Evolutionary conservation across 495 filamentous ascomycete species (phyloP).

Genomic region (Trichoderma orchidacearum): DNA sequence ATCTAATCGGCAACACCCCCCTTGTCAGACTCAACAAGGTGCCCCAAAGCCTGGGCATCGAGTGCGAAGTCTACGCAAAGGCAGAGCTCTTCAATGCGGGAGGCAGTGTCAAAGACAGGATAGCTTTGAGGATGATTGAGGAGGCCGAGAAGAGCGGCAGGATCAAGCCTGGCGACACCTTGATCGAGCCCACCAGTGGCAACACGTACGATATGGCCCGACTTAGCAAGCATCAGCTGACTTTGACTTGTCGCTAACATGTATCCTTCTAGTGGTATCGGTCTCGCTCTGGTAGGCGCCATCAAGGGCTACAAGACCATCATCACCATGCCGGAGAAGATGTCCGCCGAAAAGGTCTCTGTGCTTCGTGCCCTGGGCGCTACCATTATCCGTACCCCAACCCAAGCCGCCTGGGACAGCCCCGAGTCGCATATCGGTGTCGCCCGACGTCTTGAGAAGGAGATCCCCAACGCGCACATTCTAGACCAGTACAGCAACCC

Average conservation of each 20-base stretch:
- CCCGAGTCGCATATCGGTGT: constrained; percentile 97
- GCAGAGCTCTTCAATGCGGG: constrained; percentile 95
- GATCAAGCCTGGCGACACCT: constrained; percentile 91
- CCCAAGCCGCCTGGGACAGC: constrained; percentile 84
- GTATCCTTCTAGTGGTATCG: constrained; percentile 57
- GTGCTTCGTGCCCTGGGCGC: constrained; percentile 87
- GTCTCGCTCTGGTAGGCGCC: constrained; percentile 81
- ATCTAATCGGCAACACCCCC: constrained; percentile 83
- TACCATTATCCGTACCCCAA: constrained; percentile 95
- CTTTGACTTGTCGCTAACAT: constrained; percentile 10
- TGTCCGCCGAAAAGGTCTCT: constrained; percentile 95
- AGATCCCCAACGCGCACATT: constrained; percentile 93
- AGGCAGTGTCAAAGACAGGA: constrained; percentile 94
- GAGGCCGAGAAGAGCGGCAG: constrained; percentile 81
- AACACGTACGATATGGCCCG: constrained; percentile 55
- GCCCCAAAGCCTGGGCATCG: constrained; percentile 77
- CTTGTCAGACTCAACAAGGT: constrained; percentile 85
- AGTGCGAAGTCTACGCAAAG: constrained; percentile 87
- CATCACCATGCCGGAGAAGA: constrained; percentile 98
- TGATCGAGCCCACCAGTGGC: constrained; percentile 96
- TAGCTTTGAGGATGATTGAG: constrained; percentile 95
- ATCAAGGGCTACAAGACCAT: constrained; percentile 97
- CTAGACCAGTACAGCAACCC: constrained; percentile 89
- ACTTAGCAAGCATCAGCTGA: not conserved
- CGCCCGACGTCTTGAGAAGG: constrained; percentile 76